Evolutionary conservation across 306 rosid species (phyloP).

Genomic region (Spatholobus suberectus): DNA sequence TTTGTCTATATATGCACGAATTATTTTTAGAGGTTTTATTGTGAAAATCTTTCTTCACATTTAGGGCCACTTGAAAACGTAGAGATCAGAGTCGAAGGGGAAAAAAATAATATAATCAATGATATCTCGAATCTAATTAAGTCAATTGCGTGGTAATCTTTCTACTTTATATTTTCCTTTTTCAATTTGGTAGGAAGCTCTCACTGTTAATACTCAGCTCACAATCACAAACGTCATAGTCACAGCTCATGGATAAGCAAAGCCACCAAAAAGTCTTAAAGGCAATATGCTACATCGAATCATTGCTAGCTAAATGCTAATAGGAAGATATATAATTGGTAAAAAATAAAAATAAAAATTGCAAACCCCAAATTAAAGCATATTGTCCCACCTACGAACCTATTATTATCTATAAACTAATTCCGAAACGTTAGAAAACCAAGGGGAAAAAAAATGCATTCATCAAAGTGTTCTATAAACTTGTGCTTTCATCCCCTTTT

Average conservation of each 20-base stretch:
- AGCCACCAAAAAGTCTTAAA: constrained; percentile 3
- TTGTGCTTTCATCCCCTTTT: background rate
- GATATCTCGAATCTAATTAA: background rate
- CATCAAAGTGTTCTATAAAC: too few species aligned
- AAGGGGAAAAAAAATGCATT: too few species aligned
- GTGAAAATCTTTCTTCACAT: background rate
- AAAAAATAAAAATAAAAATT: background rate
- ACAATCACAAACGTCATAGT: constrained; percentile 32
- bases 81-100: background rate
- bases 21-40: background rate
- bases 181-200: background rate
- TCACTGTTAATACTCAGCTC: background rate
- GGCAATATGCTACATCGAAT: background rate
- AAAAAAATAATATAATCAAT: background rate
- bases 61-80: background rate
- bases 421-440: background rate
- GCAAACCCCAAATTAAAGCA: background rate
- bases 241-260: constrained; percentile 5
- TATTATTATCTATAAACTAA: background rate
- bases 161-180: background rate
- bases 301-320: background rate
- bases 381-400: background rate
- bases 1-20: background rate
- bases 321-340: background rate
- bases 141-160: constrained; percentile 1